A percentile compares a stretch with the other conserved stretches of the same genome.
These are phyloP conservation scores for Alternaria gansuensis DNA, from an alignment of 2,329 filamentous ascomycete genomes.

Conservation along the genomic window DNA sequence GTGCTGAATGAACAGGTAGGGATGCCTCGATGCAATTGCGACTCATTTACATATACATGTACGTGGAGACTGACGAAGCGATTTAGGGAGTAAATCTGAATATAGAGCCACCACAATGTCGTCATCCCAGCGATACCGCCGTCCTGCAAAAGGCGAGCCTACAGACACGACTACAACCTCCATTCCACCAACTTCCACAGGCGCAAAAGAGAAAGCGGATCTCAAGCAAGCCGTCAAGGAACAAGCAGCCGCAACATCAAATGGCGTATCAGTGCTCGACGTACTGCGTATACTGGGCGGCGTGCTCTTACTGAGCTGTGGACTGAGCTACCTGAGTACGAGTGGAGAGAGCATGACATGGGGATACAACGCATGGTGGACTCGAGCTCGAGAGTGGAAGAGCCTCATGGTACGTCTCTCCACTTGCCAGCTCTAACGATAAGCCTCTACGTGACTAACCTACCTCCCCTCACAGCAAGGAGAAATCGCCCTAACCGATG, in stretches of 20 bases:
- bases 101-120: constrained; percentile 27
- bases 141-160: constrained; percentile 23
- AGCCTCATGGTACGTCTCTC: constrained; percentile 39
- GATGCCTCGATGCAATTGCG: background rate
- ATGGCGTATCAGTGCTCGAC: constrained; percentile 62
- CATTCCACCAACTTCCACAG: constrained; percentile 21
- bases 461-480: constrained; percentile 51
- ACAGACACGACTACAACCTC: constrained; percentile 18
- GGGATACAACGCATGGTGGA: constrained; percentile 53
- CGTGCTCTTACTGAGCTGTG: constrained; percentile 70
- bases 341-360: constrained; percentile 64
- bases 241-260: constrained; percentile 34
- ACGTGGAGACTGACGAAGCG: background rate
- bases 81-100: background rate
- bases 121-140: constrained; percentile 36
- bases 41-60: background rate
- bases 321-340: constrained; percentile 79
- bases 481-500: constrained; percentile 76
- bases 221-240: constrained; percentile 38
- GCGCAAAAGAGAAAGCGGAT: constrained; percentile 37
- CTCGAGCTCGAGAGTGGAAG: constrained; percentile 49
- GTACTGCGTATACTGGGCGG: constrained; percentile 74
- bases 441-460: background rate
- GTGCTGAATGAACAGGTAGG: constrained; percentile 7
- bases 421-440: background rate